Conservation (phyloP, 2,329 filamentous ascomycete species). For the Trichophyton benhamiae region DNA sequence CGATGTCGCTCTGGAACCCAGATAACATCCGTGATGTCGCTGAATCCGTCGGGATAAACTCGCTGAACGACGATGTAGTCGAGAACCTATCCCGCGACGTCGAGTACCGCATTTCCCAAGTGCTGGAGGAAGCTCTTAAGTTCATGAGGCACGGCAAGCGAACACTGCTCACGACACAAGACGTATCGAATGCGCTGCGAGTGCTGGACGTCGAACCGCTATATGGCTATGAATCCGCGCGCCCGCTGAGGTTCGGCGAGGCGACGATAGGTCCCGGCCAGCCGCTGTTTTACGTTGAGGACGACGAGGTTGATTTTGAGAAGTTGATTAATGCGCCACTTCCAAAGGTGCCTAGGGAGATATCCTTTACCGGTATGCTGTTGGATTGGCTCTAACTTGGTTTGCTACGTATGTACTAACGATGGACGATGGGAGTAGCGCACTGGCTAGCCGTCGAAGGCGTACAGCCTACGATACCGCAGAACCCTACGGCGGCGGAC, state of each 20-base stretch:
- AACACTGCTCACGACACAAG: conserved; percentile 76
- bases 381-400: background rate
- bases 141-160: conserved; percentile 89
- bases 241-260: conserved; percentile 82
- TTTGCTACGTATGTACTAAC: background rate
- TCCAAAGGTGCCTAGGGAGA: conserved; percentile 86
- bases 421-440: conserved; percentile 38
- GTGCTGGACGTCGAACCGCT: conserved; percentile 87
- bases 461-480: conserved; percentile 88
- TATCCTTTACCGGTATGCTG: conserved; percentile 68
- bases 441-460: conserved; percentile 98
- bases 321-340: conserved; percentile 94
- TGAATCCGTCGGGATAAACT: conserved; percentile 80
- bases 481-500: conserved; percentile 83
- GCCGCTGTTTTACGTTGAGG: conserved; percentile 91
- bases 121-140: conserved; percentile 85
- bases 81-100: conserved; percentile 85
- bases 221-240: conserved; percentile 88
- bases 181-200: conserved; percentile 73
- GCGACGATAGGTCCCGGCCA: conserved; percentile 87
- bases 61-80: conserved; percentile 71
- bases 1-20: conserved; percentile 73
- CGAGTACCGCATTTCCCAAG: conserved; percentile 86
- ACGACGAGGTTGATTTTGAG: conserved; percentile 97
- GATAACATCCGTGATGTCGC: conserved; percentile 94